Conservation (phyloP, 768 basidiomycete genomes). For the Scleroderma citrinum region DNA sequence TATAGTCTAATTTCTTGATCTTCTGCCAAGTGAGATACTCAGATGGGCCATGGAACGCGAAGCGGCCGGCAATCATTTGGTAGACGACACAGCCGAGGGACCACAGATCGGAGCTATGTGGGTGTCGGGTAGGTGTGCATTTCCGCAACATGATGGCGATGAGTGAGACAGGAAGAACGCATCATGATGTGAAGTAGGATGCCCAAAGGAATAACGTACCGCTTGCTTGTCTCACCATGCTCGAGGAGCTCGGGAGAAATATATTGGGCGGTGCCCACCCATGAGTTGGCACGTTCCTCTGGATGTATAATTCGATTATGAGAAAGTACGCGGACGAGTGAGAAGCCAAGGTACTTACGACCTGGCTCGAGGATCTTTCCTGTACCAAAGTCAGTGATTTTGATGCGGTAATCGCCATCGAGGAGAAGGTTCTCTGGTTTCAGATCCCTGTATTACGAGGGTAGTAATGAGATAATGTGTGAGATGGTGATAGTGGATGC, state of each 20-base stretch:
- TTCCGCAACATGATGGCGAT: not conserved
- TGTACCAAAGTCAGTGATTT: conserved; percentile 96
- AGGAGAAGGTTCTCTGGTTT: conserved; percentile 88
- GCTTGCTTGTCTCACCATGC: conserved; percentile 64
- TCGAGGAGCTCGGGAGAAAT: conserved; percentile 83
- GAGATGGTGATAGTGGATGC: conserved; percentile 1
- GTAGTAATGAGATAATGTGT: not conserved
- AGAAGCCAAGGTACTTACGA: conserved; percentile 33
- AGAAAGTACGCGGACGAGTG: conserved; percentile 11
- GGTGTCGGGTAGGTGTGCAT: not conserved
- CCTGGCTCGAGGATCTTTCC: conserved; percentile 65
- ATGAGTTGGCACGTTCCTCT: conserved; percentile 60
- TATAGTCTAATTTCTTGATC: conserved; percentile 83
- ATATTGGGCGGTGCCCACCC: conserved; percentile 89
- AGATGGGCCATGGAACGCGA: conserved; percentile 86
- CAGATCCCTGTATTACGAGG: conserved; percentile 45
- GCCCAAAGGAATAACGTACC: conserved; percentile 38
- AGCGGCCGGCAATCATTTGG: conserved; percentile 87
- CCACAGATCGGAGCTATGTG: conserved; percentile 84
- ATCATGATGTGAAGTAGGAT: not conserved
- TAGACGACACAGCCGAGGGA: conserved; percentile 91
- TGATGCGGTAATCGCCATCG: conserved; percentile 81
- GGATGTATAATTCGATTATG: conserved; percentile 12
- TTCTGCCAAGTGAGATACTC: conserved; percentile 96
- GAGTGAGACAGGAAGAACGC: not conserved